Base-by-base conservation (phyloP, 2,329 filamentous ascomycete genomes). In the Plenodomus biglobosus region DNA sequence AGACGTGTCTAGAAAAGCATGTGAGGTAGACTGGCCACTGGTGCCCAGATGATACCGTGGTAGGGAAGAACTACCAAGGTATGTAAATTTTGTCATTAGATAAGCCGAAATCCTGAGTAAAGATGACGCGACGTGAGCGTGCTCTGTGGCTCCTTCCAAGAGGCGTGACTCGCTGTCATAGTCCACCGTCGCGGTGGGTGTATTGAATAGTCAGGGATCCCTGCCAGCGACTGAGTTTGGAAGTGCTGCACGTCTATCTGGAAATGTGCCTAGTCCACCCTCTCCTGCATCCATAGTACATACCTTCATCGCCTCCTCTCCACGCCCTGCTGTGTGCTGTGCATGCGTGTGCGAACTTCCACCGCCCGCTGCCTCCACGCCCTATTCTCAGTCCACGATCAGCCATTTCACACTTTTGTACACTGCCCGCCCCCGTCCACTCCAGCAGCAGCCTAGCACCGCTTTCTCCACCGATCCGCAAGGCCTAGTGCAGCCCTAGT, bases 151-250 rank as follows among this genome's bases (percentile, higher is more conserved):
- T 38, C 20, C 47, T 41, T 35, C 37, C 19, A 42, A 38, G 39
- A 38, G 8, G 4, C 5, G 15, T 43, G 50, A 55, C 52, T 53
- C 52, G 46, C 32, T 43, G 24, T 16, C 22, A 22, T 38, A 8
- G 38, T 20, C 40, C 44, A 40, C 47, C 17, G 32, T 42, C 18
- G 34, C 38, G 35, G 42, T 22, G 16, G 40, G 36, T 46, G 37
- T 41, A 35, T 37, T 40, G 16, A 40, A 38, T 30, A 37, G 42
- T 21, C 46, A 50, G 52, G 52, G 45, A 35, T 52, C 39, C 19
- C 42, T n/a, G n/a, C n/a, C n/a, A n/a, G 27, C 36, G 42, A 44
- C 51, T 48, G 48, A 40, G 51, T 48, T 51, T 52, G 48, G 24
- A 43, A 39, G 35, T 37, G 19, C 44, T 54, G 52, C 52, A 49